Evolutionary conservation across 768 basidiomycete genomes (phyloP).

Genomic region (Lentinus brumalis): DNA sequence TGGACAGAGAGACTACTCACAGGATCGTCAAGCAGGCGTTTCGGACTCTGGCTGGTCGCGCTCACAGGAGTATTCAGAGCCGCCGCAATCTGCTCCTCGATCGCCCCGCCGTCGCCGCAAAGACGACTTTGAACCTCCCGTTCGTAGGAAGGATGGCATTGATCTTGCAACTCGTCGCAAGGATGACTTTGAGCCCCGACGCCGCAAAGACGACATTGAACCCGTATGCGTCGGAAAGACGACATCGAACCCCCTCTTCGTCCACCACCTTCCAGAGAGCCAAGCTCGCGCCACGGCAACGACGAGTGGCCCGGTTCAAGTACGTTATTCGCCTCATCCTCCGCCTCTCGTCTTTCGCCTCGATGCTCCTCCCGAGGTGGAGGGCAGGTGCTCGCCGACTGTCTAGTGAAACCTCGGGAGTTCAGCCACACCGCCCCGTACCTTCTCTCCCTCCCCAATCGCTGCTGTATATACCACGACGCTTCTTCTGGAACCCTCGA

Average conservation of each 20-base stretch:
- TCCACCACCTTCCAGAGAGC: constrained; percentile 17
- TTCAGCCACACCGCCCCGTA: constrained; percentile 37
- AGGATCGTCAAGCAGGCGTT: not conserved
- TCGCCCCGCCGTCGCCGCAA: constrained; percentile 11
- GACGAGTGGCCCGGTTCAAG: constrained; percentile 43
- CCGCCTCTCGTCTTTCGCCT: constrained; percentile 40
- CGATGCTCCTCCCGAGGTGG: constrained; percentile 38
- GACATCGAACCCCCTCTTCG: constrained; percentile 12
- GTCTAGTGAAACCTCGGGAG: constrained; percentile 49
- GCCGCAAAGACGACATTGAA: constrained; percentile 15
- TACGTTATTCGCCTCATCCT: constrained; percentile 60
- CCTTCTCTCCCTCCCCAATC: constrained; percentile 34
- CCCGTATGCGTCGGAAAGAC: constrained; percentile 14
- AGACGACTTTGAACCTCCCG: constrained; percentile 14
- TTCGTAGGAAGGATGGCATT: constrained; percentile 7
- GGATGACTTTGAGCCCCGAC: constrained; percentile 12
- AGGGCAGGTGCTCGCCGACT: constrained; percentile 29
- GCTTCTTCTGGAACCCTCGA: constrained; percentile 43
- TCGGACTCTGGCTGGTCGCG: constrained; percentile 6
- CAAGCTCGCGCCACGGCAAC: constrained; percentile 18
- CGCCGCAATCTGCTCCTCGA: not conserved
- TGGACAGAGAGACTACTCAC: constrained; percentile 1
- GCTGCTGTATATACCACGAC: constrained; percentile 43
- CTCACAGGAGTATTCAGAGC: constrained; percentile 1
- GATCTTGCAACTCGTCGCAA: constrained; percentile 1